A percentile compares a stretch with the other conserved stretches of the same genome.
Evolutionary conservation across 208 protist genomes (phyloP).

Genomic region (Herpetomonas samuelpessoai): DNA sequence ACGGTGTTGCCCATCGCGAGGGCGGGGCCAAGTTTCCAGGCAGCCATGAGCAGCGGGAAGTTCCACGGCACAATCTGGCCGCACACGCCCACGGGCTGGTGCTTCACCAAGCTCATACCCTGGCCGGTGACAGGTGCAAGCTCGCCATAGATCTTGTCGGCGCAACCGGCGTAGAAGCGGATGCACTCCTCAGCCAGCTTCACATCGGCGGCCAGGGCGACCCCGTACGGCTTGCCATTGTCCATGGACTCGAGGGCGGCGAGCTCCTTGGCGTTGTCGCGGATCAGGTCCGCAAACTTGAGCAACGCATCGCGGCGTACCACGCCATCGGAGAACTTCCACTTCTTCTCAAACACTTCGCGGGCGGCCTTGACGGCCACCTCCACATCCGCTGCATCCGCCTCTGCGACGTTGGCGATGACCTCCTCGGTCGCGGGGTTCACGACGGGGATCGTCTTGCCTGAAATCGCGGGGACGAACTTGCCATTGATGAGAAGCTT

Average conservation of each 20-base stretch:
- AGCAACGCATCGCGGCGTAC: slow-evolving; percentile 61
- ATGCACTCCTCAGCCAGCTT: slow-evolving; percentile 51
- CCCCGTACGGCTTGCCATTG: slow-evolving; percentile 87
- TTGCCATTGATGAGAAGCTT: slow-evolving; percentile 86
- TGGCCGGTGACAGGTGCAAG: slow-evolving; percentile 57
- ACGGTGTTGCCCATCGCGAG: slow-evolving; percentile 83
- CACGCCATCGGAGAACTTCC: slow-evolving; percentile 35
- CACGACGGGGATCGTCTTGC: slow-evolving; percentile 71
- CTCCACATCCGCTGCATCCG: slow-evolving; percentile 76
- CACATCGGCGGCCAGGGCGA: slow-evolving; percentile 63
- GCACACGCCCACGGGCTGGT: slow-evolving; percentile 84
- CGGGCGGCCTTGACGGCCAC: slow-evolving; percentile 75
- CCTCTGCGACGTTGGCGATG: slow-evolving; percentile 77
- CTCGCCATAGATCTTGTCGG: slow-evolving; percentile 90
- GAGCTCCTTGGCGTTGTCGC: slow-evolving; percentile 61
- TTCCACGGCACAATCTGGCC: slow-evolving; percentile 92
- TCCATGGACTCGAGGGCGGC: slow-evolving; percentile 82
- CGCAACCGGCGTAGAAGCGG: slow-evolving; percentile 88
- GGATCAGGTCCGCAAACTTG: slow-evolving; percentile 76
- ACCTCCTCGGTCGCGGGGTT: slow-evolving; percentile 79
- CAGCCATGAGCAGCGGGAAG: slow-evolving; percentile 87
- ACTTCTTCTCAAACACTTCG: slow-evolving; percentile 50
- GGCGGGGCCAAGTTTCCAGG: slow-evolving; percentile 86
- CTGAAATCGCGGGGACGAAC: slow-evolving; percentile 67
- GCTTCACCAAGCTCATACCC: slow-evolving; percentile 59